Percentiles rank a stretch among this genome's conserved stretches.
Evolutionary conservation across 2,329 filamentous ascomycete species (phyloP).

Genomic region (Hymenoscyphus scutula): DNA sequence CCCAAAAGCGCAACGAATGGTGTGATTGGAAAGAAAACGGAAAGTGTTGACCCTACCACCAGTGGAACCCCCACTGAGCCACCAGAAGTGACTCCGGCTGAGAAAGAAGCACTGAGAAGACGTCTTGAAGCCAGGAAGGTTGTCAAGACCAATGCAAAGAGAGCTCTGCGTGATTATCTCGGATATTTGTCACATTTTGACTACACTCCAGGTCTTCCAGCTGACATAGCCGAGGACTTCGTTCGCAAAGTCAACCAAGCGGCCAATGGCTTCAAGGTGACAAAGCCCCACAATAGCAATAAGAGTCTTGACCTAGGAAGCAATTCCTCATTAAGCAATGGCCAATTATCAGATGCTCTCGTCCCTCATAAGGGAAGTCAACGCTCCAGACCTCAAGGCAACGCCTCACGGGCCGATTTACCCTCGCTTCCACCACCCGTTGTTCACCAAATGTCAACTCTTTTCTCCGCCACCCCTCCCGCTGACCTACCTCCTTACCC

Average conservation of each 20-base stretch:
- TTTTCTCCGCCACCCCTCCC: conserved; percentile 70
- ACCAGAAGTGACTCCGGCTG: conserved; percentile 41
- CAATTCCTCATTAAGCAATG: conserved; percentile 34
- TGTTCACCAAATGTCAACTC: conserved; percentile 53
- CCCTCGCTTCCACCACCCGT: conserved; percentile 49
- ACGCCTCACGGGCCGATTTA: conserved; percentile 35
- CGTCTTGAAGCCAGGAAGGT: conserved; percentile 62
- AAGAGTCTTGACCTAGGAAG: conserved; percentile 33
- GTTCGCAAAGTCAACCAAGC: conserved; percentile 56
- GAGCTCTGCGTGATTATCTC: conserved; percentile 71
- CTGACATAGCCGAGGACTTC: conserved; percentile 45
- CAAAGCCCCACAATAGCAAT: conserved; percentile 36
- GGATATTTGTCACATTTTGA: conserved; percentile 72
- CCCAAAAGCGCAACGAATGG: conserved; percentile 25
- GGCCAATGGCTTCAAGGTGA: conserved; percentile 47
- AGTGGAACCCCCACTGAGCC: conserved; percentile 17
- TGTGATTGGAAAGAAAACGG: conserved; percentile 24
- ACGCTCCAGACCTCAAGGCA: conserved; percentile 34
- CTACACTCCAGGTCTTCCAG: conserved; percentile 60
- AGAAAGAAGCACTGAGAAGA: conserved; percentile 43
- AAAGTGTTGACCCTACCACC: conserved; percentile 25
- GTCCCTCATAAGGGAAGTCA: conserved; percentile 41
- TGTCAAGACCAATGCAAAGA: conserved; percentile 72
- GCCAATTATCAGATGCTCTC: conserved; percentile 42
- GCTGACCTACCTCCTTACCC: conserved; percentile 67